Evolutionary conservation across 1,139 yeast genomes (phyloP).

Genomic region (Pichia norvegensis): DNA sequence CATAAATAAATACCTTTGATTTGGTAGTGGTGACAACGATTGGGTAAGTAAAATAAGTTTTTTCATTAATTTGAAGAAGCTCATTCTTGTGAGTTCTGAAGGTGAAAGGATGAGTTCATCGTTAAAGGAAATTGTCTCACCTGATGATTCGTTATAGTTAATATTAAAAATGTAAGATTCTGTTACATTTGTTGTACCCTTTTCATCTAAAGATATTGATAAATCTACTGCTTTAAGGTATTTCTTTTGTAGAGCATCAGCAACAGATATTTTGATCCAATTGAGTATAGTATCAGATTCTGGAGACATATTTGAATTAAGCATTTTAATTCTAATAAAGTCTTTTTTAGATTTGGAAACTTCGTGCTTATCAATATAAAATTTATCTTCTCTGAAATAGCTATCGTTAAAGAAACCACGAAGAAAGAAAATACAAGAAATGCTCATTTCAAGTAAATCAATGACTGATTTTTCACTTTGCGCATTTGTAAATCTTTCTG

Average conservation of each 20-base stretch:
- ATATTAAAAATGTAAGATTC: conserved; percentile 47
- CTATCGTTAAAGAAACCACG: conserved; percentile 46
- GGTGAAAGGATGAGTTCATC: conserved; percentile 22
- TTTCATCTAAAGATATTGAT: conserved; percentile 36
- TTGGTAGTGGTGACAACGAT: conserved; percentile 42
- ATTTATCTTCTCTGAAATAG: conserved; percentile 37
- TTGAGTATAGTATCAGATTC: conserved; percentile 40
- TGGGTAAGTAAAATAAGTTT: conserved; percentile 47
- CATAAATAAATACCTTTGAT: conserved; percentile 36
- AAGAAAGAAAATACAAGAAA: conserved; percentile 45
- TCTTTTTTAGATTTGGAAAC: conserved; percentile 15
- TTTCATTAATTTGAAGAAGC: conserved; percentile 40
- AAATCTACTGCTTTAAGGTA: conserved; percentile 40
- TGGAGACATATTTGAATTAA: conserved; percentile 36
- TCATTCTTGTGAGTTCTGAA: conserved; percentile 30
- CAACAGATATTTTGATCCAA: conserved; percentile 46
- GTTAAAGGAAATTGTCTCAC: conserved; percentile 21
- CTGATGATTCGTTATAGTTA: conserved; percentile 29
- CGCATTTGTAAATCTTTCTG: conserved; percentile 17
- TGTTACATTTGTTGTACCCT: conserved; percentile 31
- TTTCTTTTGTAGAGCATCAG: conserved; percentile 35
- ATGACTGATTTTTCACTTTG: conserved; percentile 33
- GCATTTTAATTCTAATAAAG: conserved; percentile 38
- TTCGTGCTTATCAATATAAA: conserved; percentile 23
- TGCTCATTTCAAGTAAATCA: conserved; percentile 36